Percentiles rank a stretch among this genome's conserved stretches.
These are phyloP conservation scores for Lodderomyces orthopsilosis DNA, from an alignment of 1,139 yeast genomes.

Conservation along the genomic window DNA sequence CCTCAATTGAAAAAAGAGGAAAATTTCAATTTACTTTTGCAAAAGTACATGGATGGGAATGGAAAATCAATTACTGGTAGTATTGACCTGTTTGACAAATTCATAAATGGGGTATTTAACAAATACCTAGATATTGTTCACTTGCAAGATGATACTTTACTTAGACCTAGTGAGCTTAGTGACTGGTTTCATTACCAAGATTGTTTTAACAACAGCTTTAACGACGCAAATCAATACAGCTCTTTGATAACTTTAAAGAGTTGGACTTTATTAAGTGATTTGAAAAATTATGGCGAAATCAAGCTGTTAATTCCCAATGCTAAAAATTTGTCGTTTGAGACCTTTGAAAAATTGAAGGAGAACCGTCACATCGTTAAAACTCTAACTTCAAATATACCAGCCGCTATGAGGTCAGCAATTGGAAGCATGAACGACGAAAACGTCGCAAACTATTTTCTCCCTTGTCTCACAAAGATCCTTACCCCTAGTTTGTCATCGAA, in stretches of 20 bases:
- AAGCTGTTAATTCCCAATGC: constrained; percentile 41
- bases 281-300: constrained; percentile 15
- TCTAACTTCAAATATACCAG: constrained; percentile 28
- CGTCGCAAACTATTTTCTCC: constrained; percentile 36
- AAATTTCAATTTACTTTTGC: constrained; percentile 43
- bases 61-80: constrained; percentile 46
- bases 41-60: constrained; percentile 31
- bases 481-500: constrained; percentile 39
- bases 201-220: constrained; percentile 24
- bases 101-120: constrained; percentile 72
- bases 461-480: constrained; percentile 45
- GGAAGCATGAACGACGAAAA: constrained; percentile 29
- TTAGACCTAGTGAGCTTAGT: constrained; percentile 60
- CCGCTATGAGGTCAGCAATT: constrained; percentile 23
- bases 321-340: constrained; percentile 45
- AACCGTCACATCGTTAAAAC: constrained; percentile 28
- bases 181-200: constrained; percentile 83
- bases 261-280: constrained; percentile 65
- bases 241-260: constrained; percentile 61
- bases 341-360: constrained; percentile 28
- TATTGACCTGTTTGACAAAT: constrained; percentile 54
- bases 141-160: constrained; percentile 62
- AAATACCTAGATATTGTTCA: constrained; percentile 50
- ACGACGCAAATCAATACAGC: constrained; percentile 53
- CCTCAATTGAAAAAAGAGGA: constrained; percentile 45